These are phyloP conservation scores for Tubosaeta sp. DNA, from an alignment of 768 basidiomycete species.

Conservation along the genomic window DNA sequence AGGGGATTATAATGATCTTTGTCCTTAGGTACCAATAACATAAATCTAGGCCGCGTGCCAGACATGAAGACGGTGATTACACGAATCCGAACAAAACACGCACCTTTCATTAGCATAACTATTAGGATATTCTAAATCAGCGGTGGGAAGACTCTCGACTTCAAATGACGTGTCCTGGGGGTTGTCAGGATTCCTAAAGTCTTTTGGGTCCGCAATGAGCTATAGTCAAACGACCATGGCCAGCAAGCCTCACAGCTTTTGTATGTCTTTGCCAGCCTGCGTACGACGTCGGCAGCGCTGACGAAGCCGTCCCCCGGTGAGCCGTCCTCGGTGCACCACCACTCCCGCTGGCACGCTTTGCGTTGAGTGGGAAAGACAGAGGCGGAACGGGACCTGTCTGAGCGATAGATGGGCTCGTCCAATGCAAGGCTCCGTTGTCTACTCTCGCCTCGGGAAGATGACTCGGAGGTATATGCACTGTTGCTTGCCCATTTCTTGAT, in stretches of 20 bases:
- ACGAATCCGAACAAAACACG: constrained; percentile 5
- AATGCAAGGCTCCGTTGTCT: constrained; percentile 37
- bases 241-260: constrained; percentile 53
- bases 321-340: constrained; percentile 54
- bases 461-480: constrained; percentile 25
- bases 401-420: constrained; percentile 52
- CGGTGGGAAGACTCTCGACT: constrained; percentile 57
- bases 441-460: constrained; percentile 44
- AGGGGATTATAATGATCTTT: constrained; percentile 86
- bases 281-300: constrained; percentile 65
- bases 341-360: constrained; percentile 28
- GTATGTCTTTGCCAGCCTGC: constrained; percentile 59
- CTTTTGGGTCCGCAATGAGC: constrained; percentile 35
- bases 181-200: constrained; percentile 66
- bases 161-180: constrained; percentile 61
- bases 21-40: constrained; percentile 76
- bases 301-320: constrained; percentile 47
- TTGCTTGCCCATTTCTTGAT: constrained; percentile 23
- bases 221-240: not conserved
- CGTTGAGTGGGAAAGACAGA: constrained; percentile 41
- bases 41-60: constrained; percentile 45
- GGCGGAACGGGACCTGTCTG: constrained; percentile 61
- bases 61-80: not conserved
- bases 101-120: constrained; percentile 64
- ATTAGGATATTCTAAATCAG: constrained; percentile 79